Evolutionary conservation across 1,284 basidiomycete species (phyloP), one percentile per base, ranked within the genome.

Genomic region (Rhodotorula mucilaginosa): DNA sequence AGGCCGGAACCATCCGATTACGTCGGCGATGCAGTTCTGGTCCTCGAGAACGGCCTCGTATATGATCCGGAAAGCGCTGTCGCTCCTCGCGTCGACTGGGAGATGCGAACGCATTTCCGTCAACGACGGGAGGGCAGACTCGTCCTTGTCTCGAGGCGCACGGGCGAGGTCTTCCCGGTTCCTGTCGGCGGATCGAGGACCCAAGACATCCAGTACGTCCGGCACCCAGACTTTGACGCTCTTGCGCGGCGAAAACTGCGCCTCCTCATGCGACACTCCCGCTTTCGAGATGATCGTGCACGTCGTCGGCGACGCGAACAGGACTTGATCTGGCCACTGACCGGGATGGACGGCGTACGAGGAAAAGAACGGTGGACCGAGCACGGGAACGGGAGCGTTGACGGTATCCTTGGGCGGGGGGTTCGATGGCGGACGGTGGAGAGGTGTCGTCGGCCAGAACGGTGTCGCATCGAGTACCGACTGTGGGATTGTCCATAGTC

Each of bases 291-390:
- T 16, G 69, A 73, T 31, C 15, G 56, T 58, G 39, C 26, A 58
- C 2, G 59, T 48, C 21, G 49, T 26, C 2, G 67, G n/a, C 16
- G 60, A 62, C 29, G 58, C 46, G 47, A 68, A 73, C 19, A 39
- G 49, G 34, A 68, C 61, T 15, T 65, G 57, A 39, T 61, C 39
- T 18, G 66, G 64, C 67, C 67, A 69, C 19, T 69, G 67, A 4
- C 68, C 72, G 5, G 69, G 60, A 31, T 74, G 72, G 3, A 74
- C 8, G 39, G 47, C 49, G 44, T 49, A 58, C 4, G 69, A 58
- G 21, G 61, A 69, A 46, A 71, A 74, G 64, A 71, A n/a, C 16
- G 67, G 69, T 8, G 65, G 52, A 4, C 29, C 44, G 44, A 68
- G 31, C 6, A 47, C 7, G 1, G 65, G 57, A 2, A 59, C 29